Base-by-base conservation (phyloP, 345 rosid genomes). In the Syzygium jambos region DNA sequence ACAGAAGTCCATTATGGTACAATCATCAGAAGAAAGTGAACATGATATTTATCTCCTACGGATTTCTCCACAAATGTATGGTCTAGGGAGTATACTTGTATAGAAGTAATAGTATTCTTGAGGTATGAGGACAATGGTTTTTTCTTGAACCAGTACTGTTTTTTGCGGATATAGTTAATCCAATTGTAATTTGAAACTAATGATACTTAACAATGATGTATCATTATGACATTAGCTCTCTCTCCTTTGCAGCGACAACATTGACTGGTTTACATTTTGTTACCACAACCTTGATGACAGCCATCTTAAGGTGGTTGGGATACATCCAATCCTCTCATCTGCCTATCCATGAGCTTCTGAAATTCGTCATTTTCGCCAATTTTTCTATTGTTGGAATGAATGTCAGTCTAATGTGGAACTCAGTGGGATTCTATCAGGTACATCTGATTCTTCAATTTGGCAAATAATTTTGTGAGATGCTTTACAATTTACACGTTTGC, bases 351-450 rank as follows among this genome's bases (percentile, higher is more conserved):
- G 99, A 97, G 91, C 98, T 95, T 91, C 87, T 95, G 88, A 97
- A 95, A 86, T 97, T 97, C 84, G 93, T 97, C 89, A 16, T 96
- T 43, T 94, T 95, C 89, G 99, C 98, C 11, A 97, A 97, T 90
- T 96, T 95, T 91, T 97, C 99, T 12, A 96, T 97, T 30, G 99
- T 97, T 92, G 99, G 99, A 90, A 97, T 97, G 99, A 97, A 97
- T 84, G 98, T 97, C 68, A 97, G 99, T 91, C 92, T 97, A 83
- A 95, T 97, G 99, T 97, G 98, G 99, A 97, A 97, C 92, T 97
- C 99, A 43, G 99, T 97, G 51, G 99, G 99, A 38, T 97, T 97
- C 91, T 97, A 97, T 93, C 99, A 97, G 99, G 99, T 97, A 83
- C 30, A 4, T 59, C 80, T 30, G 53, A 46, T n/a, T 51, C n/a